Conservation (phyloP, 805 yeast species). For the Myxozyma nipponensis region DNA sequence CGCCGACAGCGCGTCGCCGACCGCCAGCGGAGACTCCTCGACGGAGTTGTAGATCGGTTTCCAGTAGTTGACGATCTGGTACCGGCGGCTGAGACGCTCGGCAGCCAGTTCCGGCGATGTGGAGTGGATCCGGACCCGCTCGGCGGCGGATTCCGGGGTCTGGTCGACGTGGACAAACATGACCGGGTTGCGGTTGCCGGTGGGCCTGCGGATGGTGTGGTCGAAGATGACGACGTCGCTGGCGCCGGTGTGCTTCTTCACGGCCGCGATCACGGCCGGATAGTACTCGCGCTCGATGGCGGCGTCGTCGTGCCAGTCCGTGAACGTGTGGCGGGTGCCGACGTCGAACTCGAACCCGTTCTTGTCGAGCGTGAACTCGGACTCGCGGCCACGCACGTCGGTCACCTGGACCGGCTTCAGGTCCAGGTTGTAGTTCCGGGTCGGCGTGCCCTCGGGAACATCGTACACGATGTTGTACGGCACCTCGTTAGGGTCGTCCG, state of each 20-base stretch:
- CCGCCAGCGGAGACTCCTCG: slow-evolving; percentile 28
- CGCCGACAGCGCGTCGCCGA: slow-evolving; percentile 27
- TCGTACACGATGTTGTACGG: slow-evolving; percentile 34
- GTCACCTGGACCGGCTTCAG: slow-evolving; percentile 3
- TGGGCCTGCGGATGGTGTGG: slow-evolving; percentile 27
- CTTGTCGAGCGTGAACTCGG: slow-evolving; percentile 18
- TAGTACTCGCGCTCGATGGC: slow-evolving; percentile 26
- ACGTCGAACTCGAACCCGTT: slow-evolving; percentile 24
- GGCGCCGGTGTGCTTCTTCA: slow-evolving; percentile 29
- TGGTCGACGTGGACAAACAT: slow-evolving; percentile 30
- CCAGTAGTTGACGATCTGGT: slow-evolving; percentile 32
- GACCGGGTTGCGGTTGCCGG: slow-evolving; percentile 29
- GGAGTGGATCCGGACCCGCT: slow-evolving; percentile 26
- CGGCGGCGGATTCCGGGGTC: slow-evolving; percentile 27
- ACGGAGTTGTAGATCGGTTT: slow-evolving; percentile 27
- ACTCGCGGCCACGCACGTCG: slow-evolving; percentile 20
- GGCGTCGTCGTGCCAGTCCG: slow-evolving; percentile 23
- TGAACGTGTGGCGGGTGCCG: slow-evolving; percentile 11
- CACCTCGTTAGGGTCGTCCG: slow-evolving; percentile 11
- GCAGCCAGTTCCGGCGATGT: slow-evolving; percentile 26
- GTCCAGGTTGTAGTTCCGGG: slow-evolving; percentile 13
- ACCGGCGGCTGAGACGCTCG: slow-evolving; percentile 23
- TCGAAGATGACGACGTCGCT: slow-evolving; percentile 27
- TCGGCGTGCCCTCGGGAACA: slow-evolving; percentile 28
- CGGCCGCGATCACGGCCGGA: slow-evolving; percentile 24